A percentile compares a stretch with the other conserved stretches of the same genome.
phyloP scores from a whole-genome alignment of 768 basidiomycete species.

The Crucibulum laeve region DNA sequence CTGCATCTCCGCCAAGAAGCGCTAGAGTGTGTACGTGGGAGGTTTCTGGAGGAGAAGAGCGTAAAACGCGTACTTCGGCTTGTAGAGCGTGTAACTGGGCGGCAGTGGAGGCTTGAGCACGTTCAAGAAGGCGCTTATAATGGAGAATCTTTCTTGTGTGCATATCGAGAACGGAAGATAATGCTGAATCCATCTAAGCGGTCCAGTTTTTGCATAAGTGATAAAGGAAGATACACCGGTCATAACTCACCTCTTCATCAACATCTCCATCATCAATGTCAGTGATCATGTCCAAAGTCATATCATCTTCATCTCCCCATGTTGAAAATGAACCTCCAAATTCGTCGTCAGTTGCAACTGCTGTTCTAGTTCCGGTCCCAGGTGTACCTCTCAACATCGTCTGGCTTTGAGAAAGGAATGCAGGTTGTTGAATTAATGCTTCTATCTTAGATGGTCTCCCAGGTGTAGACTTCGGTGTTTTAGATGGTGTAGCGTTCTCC shows the following conservation, averaged over 20 bases:
- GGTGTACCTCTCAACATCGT: neutral
- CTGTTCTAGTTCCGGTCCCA: slow-evolving; percentile 19
- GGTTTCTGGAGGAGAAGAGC: slow-evolving; percentile 28
- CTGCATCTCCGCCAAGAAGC: slow-evolving; percentile 18
- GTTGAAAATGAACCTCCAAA: slow-evolving; percentile 30
- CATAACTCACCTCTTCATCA: slow-evolving; percentile 62
- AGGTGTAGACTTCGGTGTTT: slow-evolving; percentile 17
- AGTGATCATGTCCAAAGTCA: slow-evolving; percentile 73
- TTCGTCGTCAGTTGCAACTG: slow-evolving; percentile 22
- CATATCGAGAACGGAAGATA: slow-evolving; percentile 32
- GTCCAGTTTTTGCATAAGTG: slow-evolving; percentile 3
- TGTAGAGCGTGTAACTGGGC: slow-evolving; percentile 84
- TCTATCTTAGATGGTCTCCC: slow-evolving; percentile 6
- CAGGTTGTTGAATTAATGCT: neutral
- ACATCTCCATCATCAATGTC: slow-evolving; percentile 54
- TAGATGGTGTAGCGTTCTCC: slow-evolving; percentile 13
- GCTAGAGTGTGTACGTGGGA: slow-evolving; percentile 13
- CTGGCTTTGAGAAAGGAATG: neutral
- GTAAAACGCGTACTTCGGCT: slow-evolving; percentile 70
- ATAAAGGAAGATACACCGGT: slow-evolving; percentile 1
- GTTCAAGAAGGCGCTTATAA: slow-evolving; percentile 78
- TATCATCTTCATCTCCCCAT: slow-evolving; percentile 51
- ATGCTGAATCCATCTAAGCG: slow-evolving; percentile 32
- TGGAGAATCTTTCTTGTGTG: slow-evolving; percentile 59
- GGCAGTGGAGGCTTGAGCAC: slow-evolving; percentile 72